phyloP scores from a whole-genome alignment of 208 protist genomes.

The Trypanosoma rangeli region DNA sequence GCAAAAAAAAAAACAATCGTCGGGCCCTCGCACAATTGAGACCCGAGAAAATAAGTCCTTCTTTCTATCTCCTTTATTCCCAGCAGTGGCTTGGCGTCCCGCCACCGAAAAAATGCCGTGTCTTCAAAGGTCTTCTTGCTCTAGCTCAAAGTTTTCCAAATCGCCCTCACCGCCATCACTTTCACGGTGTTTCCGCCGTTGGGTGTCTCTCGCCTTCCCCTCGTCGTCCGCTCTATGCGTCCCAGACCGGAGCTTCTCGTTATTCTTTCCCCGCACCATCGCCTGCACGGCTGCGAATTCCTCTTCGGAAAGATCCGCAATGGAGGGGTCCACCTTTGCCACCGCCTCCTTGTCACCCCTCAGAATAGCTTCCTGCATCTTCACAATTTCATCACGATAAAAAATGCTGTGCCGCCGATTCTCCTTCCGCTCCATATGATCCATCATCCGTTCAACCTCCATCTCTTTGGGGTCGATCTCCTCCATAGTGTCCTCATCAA shows the following conservation, averaged over 20 bases:
- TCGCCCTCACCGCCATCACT: not conserved
- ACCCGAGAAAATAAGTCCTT: not conserved
- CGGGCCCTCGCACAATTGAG: constrained; percentile 4
- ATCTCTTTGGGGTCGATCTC: constrained; percentile 53
- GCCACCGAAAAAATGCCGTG: not conserved
- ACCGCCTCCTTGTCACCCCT: constrained; percentile 45
- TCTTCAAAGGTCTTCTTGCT: not conserved
- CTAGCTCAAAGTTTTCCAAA: not conserved
- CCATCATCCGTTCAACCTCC: constrained; percentile 76
- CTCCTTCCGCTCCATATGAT: constrained; percentile 50
- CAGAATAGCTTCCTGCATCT: constrained; percentile 54
- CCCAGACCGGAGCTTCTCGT: not conserved
- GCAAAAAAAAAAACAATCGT: constrained; percentile 11
- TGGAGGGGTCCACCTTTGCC: constrained; percentile 52
- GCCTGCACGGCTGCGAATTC: constrained; percentile 49
- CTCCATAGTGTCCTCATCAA: constrained; percentile 34
- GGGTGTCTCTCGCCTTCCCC: not conserved
- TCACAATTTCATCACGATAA: constrained; percentile 56
- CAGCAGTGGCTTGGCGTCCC: not conserved
- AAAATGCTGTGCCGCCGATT: constrained; percentile 55
- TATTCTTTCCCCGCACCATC: constrained; percentile 19
- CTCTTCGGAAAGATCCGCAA: constrained; percentile 51
- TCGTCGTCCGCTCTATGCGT: not conserved
- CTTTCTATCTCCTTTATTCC: not conserved
- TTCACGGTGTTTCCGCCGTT: not conserved